These are phyloP conservation scores for Eutrema heterophyllum DNA, from an alignment of 345 rosid genomes.

Conservation along the genomic window DNA sequence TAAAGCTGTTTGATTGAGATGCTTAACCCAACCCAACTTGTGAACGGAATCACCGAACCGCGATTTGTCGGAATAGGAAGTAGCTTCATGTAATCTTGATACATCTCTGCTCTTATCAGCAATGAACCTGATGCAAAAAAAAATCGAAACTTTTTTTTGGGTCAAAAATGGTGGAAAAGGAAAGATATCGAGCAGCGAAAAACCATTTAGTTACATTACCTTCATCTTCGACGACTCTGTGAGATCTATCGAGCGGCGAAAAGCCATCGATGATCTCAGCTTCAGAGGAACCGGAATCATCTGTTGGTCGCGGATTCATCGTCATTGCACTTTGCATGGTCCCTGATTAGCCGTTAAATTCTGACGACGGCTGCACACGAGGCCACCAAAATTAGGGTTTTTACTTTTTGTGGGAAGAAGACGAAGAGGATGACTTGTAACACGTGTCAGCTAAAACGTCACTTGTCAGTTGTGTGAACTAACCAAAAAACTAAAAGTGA, in stretches of 20 bases:
- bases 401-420: not conserved
- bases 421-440: not conserved
- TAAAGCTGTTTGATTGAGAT: constrained; percentile 66
- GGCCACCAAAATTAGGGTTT: constrained; percentile 3
- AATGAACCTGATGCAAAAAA: constrained; percentile 13
- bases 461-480: constrained; percentile 1
- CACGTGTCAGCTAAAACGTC: constrained; percentile 16
- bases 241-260: constrained; percentile 21
- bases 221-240: constrained; percentile 33
- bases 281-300: constrained; percentile 49
- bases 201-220: constrained; percentile 36
- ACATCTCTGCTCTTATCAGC: constrained; percentile 51
- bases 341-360: not conserved
- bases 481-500: not conserved
- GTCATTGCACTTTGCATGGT: constrained; percentile 11
- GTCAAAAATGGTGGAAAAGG: not conserved
- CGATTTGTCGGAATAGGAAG: constrained; percentile 54
- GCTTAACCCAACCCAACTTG: constrained; percentile 73
- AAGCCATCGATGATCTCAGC: constrained; percentile 27
- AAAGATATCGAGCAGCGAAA: too few relatives aligned
- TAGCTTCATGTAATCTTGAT: constrained; percentile 81
- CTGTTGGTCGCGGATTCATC: constrained; percentile 37
- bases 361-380: constrained; percentile 14
- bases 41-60: constrained; percentile 73
- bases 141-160: not conserved